phyloP scores from a whole-genome alignment of 768 basidiomycete species.

The Termitomyces heimii region DNA sequence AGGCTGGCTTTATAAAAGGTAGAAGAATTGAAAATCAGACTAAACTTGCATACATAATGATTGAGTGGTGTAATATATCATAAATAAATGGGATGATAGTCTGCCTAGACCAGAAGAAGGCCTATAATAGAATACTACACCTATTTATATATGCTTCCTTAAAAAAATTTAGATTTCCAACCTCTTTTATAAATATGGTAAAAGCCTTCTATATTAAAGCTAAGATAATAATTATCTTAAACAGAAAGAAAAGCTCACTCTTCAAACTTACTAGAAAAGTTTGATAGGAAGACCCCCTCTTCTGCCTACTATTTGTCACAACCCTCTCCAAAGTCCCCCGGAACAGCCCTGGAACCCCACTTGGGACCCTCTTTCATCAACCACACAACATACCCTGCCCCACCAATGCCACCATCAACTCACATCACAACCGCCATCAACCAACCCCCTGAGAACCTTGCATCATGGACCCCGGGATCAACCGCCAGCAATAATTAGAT shows the following conservation, averaged over 20 bases:
- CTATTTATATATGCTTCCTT: slow-evolving; percentile 1
- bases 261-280: slow-evolving; percentile 3
- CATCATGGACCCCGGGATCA: too few relatives aligned
- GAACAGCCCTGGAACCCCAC: too few relatives aligned
- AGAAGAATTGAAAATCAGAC: too few relatives aligned
- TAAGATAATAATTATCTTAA: not conserved
- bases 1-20: slow-evolving; percentile 4
- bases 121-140: not conserved
- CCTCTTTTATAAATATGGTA: too few relatives aligned
- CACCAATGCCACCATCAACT: too few relatives aligned
- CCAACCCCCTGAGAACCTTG: too few relatives aligned
- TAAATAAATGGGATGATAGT: slow-evolving; percentile 1
- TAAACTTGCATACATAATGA: too few relatives aligned
- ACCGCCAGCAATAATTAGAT: too few relatives aligned
- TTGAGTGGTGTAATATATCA: not conserved
- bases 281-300: slow-evolving; percentile 32
- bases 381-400: too few relatives aligned
- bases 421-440: too few relatives aligned
- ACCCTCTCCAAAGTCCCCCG: too few relatives aligned
- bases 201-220: slow-evolving; percentile 5
- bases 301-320: slow-evolving; percentile 31
- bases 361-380: too few relatives aligned
- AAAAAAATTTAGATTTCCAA: not conserved
- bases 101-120: not conserved
- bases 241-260: slow-evolving; percentile 1